These are phyloP conservation scores for Orobanche coerulescens DNA, from an alignment of 257 asterid species.

Conservation along the genomic window DNA sequence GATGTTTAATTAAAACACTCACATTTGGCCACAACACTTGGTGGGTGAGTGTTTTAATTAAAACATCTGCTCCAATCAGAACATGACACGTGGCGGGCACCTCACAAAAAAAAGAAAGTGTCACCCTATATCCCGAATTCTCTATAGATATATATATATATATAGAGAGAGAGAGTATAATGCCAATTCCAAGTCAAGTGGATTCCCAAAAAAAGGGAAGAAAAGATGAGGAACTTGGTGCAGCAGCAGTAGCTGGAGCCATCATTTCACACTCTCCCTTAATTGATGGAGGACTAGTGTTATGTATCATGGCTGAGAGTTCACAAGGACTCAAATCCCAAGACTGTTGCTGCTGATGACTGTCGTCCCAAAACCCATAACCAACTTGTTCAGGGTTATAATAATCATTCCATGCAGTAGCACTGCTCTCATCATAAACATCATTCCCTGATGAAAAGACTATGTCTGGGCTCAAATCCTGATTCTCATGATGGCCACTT, in stretches of 20 bases:
- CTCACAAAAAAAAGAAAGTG: no score
- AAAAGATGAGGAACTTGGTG: conserved; percentile 33
- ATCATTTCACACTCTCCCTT: conserved; percentile 13
- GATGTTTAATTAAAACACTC: no score
- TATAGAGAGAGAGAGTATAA: no score
- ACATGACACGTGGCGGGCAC: no score
- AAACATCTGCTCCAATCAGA: no score
- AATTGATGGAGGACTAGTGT: background rate
- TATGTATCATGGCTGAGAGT: background rate
- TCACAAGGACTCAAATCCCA: conserved; percentile 2
- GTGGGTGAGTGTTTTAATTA: no score
- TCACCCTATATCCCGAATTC: no score
- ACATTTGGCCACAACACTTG: no score
- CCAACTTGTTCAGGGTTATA: background rate
- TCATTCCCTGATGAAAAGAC: no score
- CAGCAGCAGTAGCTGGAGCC: conserved; percentile 16
- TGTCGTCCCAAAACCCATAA: background rate
- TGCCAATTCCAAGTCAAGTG: conserved; percentile 43
- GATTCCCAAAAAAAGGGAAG: conserved; percentile 47
- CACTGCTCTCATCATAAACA: background rate
- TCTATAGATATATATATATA: no score
- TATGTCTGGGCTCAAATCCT: background rate
- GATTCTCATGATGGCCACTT: background rate
- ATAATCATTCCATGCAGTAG: background rate
- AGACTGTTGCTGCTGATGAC: background rate